A percentile compares a stretch with the other conserved stretches of the same genome.
Evolutionary conservation across 2,329 filamentous ascomycete species (phyloP).

Genomic region (Tolypocladium amazonense): DNA sequence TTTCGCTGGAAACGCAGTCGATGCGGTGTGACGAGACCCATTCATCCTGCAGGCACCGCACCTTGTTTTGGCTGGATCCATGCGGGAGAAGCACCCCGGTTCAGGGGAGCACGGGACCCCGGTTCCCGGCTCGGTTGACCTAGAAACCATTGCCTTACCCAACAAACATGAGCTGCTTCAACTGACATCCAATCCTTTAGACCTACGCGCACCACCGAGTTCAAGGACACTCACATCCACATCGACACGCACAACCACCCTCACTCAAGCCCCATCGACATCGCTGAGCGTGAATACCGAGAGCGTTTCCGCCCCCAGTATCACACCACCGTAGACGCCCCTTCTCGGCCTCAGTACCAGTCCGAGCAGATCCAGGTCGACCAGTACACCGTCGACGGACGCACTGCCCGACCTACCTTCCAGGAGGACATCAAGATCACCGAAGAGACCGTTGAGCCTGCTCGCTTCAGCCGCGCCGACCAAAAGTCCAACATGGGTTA

Average conservation of each 20-base stretch:
- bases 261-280: conserved; percentile 45
- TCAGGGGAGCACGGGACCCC: conserved; percentile 13
- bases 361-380: conserved; percentile 15
- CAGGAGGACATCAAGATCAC: conserved; percentile 48
- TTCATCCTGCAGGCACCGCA: neutral
- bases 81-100: conserved; percentile 4
- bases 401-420: conserved; percentile 31
- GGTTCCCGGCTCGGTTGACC: conserved; percentile 11
- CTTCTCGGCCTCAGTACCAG: conserved; percentile 20
- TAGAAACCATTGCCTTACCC: conserved; percentile 8
- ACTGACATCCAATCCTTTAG: conserved; percentile 12
- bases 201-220: conserved; percentile 29
- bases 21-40: neutral
- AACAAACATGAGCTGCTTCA: conserved; percentile 14
- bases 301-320: conserved; percentile 45
- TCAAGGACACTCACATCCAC: conserved; percentile 57
- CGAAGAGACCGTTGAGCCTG: conserved; percentile 55
- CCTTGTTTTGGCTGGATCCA: conserved; percentile 3
- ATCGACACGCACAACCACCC: conserved; percentile 42
- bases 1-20: neutral
- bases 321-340: conserved; percentile 23
- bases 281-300: conserved; percentile 57
- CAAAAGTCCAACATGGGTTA: conserved; percentile 51
- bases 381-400: conserved; percentile 28
- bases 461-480: conserved; percentile 28